Conservation (phyloP, 306 rosid genomes). For the Sphenostylis stenocarpa region DNA sequence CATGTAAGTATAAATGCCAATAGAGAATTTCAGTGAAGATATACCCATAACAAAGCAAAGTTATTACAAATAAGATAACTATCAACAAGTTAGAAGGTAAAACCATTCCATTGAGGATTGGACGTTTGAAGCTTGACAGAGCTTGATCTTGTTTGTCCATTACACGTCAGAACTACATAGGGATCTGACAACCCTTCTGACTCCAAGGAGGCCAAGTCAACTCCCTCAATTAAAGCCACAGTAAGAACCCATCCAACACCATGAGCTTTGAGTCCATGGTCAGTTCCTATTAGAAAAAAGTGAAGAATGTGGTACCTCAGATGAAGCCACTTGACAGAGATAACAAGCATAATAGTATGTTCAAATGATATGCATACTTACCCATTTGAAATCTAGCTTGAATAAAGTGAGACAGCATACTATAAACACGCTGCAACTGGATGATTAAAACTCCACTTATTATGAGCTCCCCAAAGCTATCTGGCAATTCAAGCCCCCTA, state of each 20-base stretch:
- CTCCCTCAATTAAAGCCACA: constrained; percentile 78
- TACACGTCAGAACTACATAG: constrained; percentile 82
- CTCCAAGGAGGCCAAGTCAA: constrained; percentile 63
- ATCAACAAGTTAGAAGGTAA: constrained; percentile 21
- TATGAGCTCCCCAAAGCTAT: constrained; percentile 76
- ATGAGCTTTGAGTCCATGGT: constrained; percentile 77
- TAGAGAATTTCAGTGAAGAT: constrained; percentile 6
- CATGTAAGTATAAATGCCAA: constrained; percentile 20
- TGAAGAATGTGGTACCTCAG: constrained; percentile 18
- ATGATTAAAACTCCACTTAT: constrained; percentile 63
- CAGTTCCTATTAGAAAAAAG: constrained; percentile 60
- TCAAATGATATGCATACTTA: constrained; percentile 46
- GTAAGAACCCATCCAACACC: constrained; percentile 95
- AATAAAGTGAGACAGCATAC: constrained; percentile 68
- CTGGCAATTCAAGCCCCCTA: constrained; percentile 81
- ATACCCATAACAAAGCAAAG: constrained; percentile 15
- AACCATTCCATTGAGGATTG: constrained; percentile 92
- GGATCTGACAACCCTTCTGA: constrained; percentile 67
- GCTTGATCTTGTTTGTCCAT: constrained; percentile 86
- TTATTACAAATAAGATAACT: background rate
- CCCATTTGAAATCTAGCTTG: constrained; percentile 82
- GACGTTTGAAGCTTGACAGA: constrained; percentile 81
- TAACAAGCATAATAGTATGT: constrained; percentile 7
- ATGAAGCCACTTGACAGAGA: constrained; percentile 9
- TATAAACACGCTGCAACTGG: constrained; percentile 59